These are phyloP conservation scores for Conringia planisiliqua DNA, from an alignment of 345 rosid genomes.

Conservation along the genomic window DNA sequence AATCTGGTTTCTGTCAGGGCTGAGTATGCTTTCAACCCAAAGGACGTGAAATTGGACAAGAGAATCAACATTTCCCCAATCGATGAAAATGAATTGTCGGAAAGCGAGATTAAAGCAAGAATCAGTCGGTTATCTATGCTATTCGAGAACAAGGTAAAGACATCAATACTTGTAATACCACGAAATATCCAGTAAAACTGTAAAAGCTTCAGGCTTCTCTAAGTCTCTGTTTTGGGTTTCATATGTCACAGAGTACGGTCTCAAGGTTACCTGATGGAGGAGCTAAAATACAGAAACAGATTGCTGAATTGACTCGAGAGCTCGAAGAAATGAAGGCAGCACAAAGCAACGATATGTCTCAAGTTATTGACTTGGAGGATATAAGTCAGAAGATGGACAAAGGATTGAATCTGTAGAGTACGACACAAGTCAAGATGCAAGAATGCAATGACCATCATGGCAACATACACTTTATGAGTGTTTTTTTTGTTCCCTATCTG, in stretches of 20 bases:
- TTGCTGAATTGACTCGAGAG: slow-evolving; percentile 55
- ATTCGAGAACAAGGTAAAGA: slow-evolving; percentile 61
- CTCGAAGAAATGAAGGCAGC: slow-evolving; percentile 48
- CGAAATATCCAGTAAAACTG: not conserved
- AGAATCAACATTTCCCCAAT: slow-evolving; percentile 50
- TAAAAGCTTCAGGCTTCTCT: not conserved
- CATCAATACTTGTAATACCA: not conserved
- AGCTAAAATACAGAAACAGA: slow-evolving; percentile 62
- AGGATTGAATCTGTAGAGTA: slow-evolving; percentile 51
- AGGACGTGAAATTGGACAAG: slow-evolving; percentile 55
- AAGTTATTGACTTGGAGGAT: slow-evolving; percentile 60
- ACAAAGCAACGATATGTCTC: slow-evolving; percentile 21
- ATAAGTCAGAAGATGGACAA: slow-evolving; percentile 48
- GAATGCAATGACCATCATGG: not conserved
- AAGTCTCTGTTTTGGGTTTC: slow-evolving; percentile 3
- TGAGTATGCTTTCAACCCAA: slow-evolving; percentile 77
- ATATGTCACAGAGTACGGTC: slow-evolving; percentile 46
- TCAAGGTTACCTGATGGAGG: slow-evolving; percentile 83
- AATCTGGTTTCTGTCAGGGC: slow-evolving; percentile 48
- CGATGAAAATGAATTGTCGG: slow-evolving; percentile 46
- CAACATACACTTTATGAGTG: not conserved
- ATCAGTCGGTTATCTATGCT: slow-evolving; percentile 55
- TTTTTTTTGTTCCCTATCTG: not conserved
- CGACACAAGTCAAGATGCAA: not conserved
- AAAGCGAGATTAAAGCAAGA: slow-evolving; percentile 65